These are phyloP conservation scores for Andrographis paniculata DNA, from an alignment of 305 asterid species.

Conservation along the genomic window DNA sequence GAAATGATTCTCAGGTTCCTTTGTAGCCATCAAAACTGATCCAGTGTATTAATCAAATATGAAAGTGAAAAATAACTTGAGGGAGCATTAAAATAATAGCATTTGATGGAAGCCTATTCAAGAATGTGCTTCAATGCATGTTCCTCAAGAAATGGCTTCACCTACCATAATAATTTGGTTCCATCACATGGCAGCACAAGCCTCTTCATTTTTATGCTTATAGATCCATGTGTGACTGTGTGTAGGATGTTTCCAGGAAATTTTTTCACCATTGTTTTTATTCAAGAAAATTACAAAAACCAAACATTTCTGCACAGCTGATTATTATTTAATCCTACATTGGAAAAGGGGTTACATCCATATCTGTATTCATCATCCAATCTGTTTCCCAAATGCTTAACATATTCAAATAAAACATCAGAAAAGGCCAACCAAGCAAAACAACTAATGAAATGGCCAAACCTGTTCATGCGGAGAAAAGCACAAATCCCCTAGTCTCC, in stretches of 20 bases:
- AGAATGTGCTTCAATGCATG: background rate
- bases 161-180: constrained; percentile 4
- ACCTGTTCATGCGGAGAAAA: constrained; percentile 12
- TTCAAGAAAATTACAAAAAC: background rate
- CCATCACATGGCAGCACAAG: background rate
- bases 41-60: constrained; percentile 14
- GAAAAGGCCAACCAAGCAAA: too few relatives aligned
- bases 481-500: constrained; percentile 6
- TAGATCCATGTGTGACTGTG: background rate
- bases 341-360: background rate
- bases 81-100: background rate
- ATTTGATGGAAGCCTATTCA: constrained; percentile 1
- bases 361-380: background rate
- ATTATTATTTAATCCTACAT: too few relatives aligned
- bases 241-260: background rate
- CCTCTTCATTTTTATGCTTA: background rate
- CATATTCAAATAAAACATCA: too few relatives aligned
- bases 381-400: too few relatives aligned
- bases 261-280: background rate
- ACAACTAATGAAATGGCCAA: constrained; percentile 9
- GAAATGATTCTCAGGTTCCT: constrained; percentile 8
- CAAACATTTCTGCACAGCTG: too few relatives aligned
- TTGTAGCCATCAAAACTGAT: constrained; percentile 17
- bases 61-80: background rate
- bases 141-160: constrained; percentile 14